These are phyloP conservation scores for Anthostomella pinea DNA, from an alignment of 2,329 filamentous ascomycete genomes.

Conservation along the genomic window DNA sequence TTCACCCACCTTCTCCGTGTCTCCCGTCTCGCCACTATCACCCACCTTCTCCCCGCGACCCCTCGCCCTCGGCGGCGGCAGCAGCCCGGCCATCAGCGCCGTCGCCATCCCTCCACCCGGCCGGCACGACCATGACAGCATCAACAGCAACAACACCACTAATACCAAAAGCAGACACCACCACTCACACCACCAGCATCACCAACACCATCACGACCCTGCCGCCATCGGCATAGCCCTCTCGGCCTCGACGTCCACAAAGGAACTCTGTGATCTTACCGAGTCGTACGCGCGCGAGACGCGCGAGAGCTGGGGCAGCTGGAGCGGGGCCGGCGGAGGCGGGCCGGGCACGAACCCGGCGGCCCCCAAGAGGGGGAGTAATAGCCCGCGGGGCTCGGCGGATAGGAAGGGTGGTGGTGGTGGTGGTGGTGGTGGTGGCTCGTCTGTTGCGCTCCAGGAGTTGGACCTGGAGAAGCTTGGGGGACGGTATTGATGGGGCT, in stretches of 20 bases:
- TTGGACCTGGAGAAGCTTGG: constrained; percentile 27
- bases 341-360: constrained; percentile 17
- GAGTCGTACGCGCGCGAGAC: constrained; percentile 30
- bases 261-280: constrained; percentile 31
- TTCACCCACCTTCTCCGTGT: constrained; percentile 12
- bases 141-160: too few species aligned
- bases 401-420: constrained; percentile 12
- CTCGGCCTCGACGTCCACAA: constrained; percentile 21
- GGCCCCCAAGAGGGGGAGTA: constrained; percentile 14
- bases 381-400: constrained; percentile 6
- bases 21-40: constrained; percentile 19
- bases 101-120: too few species aligned
- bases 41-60: constrained; percentile 22
- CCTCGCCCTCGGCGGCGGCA: constrained; percentile 6
- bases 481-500: constrained; percentile 21
- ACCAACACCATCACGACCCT: too few species aligned
- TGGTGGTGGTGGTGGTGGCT: constrained; percentile 8
- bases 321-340: constrained; percentile 25
- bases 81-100: constrained; percentile 1
- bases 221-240: neutral
- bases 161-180: too few species aligned
- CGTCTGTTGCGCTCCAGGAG: constrained; percentile 20
- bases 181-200: constrained; percentile 2
- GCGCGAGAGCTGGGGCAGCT: constrained; percentile 36
- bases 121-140: too few species aligned